Evolutionary conservation across 2,329 filamentous ascomycete species (phyloP), one percentile per base, ranked within the genome.

Genomic region (Phaeosphaeria sp.): DNA sequence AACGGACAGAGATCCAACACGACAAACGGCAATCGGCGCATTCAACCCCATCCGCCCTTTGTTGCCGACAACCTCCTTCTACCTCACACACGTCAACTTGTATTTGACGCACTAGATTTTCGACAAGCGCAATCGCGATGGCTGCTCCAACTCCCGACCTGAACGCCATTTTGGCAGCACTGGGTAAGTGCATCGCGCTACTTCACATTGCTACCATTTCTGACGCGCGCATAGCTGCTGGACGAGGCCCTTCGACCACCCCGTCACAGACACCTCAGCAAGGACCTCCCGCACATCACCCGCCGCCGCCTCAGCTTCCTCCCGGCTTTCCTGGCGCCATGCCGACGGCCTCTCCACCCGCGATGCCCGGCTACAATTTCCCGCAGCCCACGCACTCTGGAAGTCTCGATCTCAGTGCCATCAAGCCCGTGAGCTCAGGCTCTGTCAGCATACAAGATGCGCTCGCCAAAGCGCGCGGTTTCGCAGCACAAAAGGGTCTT

Each of bases 391-490:
- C 89, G 6, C 85, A 84, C 55, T 90, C 90, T 58, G 92, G 92
- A 50, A 93, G 87, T 67, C 82, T 96, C 62, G 92, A 96, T 72
- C 79, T 96, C 52, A 93, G 89, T 78, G 84, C 86, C 54, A 91
- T 95, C 72, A 90, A 90, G 69, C 92, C 92, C 4, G 85, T 90
- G 54, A 92, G 85, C 73, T 91, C 90, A 27, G 92, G 92, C 57
- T 92, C 90, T 20, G 89, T 96, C 67, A 94, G 89, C 77, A 89
- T 96, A 63, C 86, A 90, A 57, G 92, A 96, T 75, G 90, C 92
- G 49, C 89, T 96, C 68, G 91, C 92, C 41, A 92, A 93, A 75
- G 92, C 92, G 47, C 90, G 91, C 74, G 90, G 89, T 43, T 91
- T 91, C 76, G 91, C 92, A 42, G 88, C 90, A 27, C 89, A 94